Evolutionary conservation across 345 rosid species (phyloP), one percentile per base, ranked within the genome.

Genomic region (Pistacia vera): DNA sequence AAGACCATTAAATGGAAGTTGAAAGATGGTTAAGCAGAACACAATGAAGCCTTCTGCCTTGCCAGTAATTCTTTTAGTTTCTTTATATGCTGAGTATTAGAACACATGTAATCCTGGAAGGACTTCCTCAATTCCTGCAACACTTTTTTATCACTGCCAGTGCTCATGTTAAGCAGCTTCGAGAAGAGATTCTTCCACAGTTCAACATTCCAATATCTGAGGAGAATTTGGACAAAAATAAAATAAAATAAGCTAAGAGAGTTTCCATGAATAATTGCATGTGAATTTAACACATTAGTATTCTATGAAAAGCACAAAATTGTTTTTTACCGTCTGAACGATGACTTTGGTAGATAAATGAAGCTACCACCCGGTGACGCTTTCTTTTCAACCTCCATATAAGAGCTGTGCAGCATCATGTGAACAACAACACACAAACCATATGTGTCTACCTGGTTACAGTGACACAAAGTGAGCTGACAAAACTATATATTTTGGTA

Each of bases 351-450:
- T 73, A 76, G 67, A 80, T 89, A 88, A 54, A 89, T 48, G 82
- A 64, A 28, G 78, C 81, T 74, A 63, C 93, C 90, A 63, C 85
- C 83, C 4, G 87, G 54, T 63, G 88, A 75, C 76, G 78, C 82
- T 73, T 85, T 92, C 88, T 82, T 90, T 70, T 69, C 88, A 38
- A 88, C 77, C 81, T 90, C 90, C 94, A 96, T 83, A 81, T 92
- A 93, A 56, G 88, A 51, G 81, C 86, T 86, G 79, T 93, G 95
- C 76, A 93, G 89, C 98, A 96, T 91, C 92, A 91, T 64, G 79
- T 96, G 99, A 75, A 87, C 97, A 56, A 82, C 68, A 74, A 79
- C 98, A 80, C 99, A 96, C 2, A 96, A 88, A 65, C 98, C 92
- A 56, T 91, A 93, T 12, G 89, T 87, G 82, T 96, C 99, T 62